Base-by-base conservation (phyloP, 306 rosid genomes). In the Sicyos baderoa region DNA sequence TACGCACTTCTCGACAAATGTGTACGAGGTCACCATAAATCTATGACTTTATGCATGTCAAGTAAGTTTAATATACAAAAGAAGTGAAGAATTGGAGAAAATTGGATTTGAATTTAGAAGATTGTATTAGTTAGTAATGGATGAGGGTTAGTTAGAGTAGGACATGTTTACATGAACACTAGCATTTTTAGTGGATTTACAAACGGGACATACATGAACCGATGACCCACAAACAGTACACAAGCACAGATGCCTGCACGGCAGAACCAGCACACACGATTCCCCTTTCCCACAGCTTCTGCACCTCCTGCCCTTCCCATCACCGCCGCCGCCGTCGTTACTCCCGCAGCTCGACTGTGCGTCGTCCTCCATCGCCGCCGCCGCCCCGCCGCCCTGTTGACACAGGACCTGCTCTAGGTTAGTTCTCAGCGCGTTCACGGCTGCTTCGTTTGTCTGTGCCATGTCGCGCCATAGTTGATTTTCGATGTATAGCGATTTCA, bases 241-340 rank as follows among this genome's bases (percentile, higher is more conserved):
- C 9, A 93, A 58, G 35, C 98, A 93, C 9, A 93, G 85, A 27
- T 93, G 98, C 81, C 98, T 80, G 72, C 98, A 93, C 9, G 98
- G 98, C 77, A 93, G 70, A 0, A 93, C 76, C 88, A 93, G 54
- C 55, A 93, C 96, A 58, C 97, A 84, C 11, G 98, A 85, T 62
- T 88, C 98, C 54, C 82, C 91, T 37, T 85, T 84, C 55, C 87
- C 85, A 74, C 98, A 93, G 70, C 74, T 86, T 74, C 86, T 83
- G 80, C 98, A 93, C 83, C 71, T 12, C 23, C 29, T 45, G 14
- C 49, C 2, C 15, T 12, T 11, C 15, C 15, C 49, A 1, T 2
- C 61, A 37, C 0, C 70, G 8, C 10, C 45, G 10, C 10, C 48
- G 12, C 48, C 80, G 0, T 48, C 72, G 23, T 72, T 86, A 76